Conservation (phyloP, 2,329 filamentous ascomycete species). For the Hirsutella rhossiliensis region DNA sequence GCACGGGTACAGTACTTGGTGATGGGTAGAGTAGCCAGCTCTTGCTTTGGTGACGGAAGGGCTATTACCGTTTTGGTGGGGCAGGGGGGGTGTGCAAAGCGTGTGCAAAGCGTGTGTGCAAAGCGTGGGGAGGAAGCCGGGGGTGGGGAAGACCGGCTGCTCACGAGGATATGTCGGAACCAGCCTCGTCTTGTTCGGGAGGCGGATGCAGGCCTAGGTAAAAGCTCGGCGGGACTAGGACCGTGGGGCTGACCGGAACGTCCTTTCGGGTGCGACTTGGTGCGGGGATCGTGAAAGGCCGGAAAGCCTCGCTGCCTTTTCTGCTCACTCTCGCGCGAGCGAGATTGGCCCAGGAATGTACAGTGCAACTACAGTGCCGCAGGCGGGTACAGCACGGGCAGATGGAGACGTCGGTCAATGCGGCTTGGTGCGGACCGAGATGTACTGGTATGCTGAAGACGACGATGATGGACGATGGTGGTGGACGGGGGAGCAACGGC, state of each 20-base stretch:
- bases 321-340: too few species aligned
- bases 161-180: slow-evolving; percentile 2
- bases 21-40: background rate
- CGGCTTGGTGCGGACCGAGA: too few species aligned
- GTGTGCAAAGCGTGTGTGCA: background rate
- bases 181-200: background rate
- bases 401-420: too few species aligned
- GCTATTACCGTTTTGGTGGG: background rate
- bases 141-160: background rate
- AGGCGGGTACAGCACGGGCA: too few species aligned
- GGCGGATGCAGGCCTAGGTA: background rate
- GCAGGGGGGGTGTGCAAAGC: background rate
- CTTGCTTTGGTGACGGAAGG: background rate
- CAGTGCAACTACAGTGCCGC: too few species aligned
- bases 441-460: too few species aligned
- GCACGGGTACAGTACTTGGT: background rate
- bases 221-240: background rate
- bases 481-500: too few species aligned
- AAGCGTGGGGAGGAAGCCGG: background rate
- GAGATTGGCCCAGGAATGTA: too few species aligned
- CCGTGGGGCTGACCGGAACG: background rate
- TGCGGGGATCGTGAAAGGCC: background rate
- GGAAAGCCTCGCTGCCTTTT: background rate
- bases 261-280: too few species aligned
- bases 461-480: too few species aligned